Evolutionary conservation across 768 basidiomycete genomes (phyloP).

Genomic region (Infundibulicybe gibba): DNA sequence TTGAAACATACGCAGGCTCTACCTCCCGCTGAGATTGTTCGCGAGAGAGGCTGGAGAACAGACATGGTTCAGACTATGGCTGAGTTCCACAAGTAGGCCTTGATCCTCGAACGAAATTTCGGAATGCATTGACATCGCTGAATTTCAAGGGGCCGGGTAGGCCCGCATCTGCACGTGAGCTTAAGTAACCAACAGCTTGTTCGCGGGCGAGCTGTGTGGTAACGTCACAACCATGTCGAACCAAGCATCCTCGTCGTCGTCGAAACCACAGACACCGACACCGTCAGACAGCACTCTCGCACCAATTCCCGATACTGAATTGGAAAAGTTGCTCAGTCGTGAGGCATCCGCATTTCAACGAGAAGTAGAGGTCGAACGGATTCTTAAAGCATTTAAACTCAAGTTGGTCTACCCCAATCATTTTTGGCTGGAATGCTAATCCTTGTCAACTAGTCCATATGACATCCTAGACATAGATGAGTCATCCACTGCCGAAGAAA

Average conservation of each 20-base stretch:
- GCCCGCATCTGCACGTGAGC: no score
- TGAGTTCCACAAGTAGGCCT: no score
- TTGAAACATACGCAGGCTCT: no score
- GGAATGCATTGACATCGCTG: no score
- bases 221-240: conserved; percentile 11
- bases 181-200: no score
- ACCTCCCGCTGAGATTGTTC: no score
- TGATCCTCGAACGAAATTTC: no score
- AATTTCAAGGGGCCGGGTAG: no score
- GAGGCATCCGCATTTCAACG: conserved; percentile 86
- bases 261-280: conserved; percentile 8
- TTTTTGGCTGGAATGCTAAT: conserved; percentile 3
- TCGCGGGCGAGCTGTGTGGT: no score
- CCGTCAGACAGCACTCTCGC: conserved; percentile 9
- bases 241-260: conserved; percentile 14
- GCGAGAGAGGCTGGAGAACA: no score
- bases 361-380: conserved; percentile 87
- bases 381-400: conserved; percentile 92
- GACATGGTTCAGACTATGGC: no score
- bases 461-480: conserved; percentile 85
- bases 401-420: conserved; percentile 54
- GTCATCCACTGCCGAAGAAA: conserved; percentile 67
- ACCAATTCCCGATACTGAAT: conserved; percentile 43
- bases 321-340: conserved; percentile 77
- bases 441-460: conserved; percentile 66